Base-by-base conservation (phyloP, 331 rosid species). In the Saraca asoca region DNA sequence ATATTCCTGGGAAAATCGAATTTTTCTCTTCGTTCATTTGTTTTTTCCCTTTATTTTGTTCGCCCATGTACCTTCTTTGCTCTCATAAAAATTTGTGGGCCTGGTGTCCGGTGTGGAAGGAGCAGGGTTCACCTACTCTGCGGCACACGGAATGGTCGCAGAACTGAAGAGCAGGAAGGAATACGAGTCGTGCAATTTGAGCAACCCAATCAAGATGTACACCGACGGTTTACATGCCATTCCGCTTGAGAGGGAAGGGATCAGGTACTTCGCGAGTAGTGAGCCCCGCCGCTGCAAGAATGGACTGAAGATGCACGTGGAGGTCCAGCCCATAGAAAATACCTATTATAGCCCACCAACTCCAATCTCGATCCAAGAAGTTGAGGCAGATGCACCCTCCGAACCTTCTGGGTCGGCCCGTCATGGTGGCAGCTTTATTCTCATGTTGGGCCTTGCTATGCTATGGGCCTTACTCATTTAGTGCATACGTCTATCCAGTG, bases 91-190 rank as follows among this genome's bases (percentile, higher is more conserved):
- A 33, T 13, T 11, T 12, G 38, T 11, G 37, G 14, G 15, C 14
- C 59, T 74, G 20, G 5, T 63, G 56, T 33, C 53, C 0, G 14
- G 45, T 37, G 44, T 8, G 85, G 48, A 24, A 24, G 31, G 31
- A 24, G 71, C 81, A 91, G 97, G 92, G 96, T 75, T 91, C 29
- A 42, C 96, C 35, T 86, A 91, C 90, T 85, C 96, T 0, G 72
- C 72, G 46, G 81, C 83, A 2, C 73, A 76, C 33, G 95, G 91
- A 11, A n/a, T 58, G 5, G 69, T 91, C 0, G 87, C 81, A 0
- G 96, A 91, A 80, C 51, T 88, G 72, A 57, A 59, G 5, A 80
- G 85, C 72, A 83, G 34, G 65, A 82, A 87, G 69, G 97, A 91
- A 51, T 91, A 81, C 15, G 88, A 86, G 48, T 71, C 87, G 6